Evolutionary conservation across 2,329 filamentous ascomycete species (phyloP), one percentile per base, ranked within the genome.

Genomic region (Calonectria pseudoturangicola): DNA sequence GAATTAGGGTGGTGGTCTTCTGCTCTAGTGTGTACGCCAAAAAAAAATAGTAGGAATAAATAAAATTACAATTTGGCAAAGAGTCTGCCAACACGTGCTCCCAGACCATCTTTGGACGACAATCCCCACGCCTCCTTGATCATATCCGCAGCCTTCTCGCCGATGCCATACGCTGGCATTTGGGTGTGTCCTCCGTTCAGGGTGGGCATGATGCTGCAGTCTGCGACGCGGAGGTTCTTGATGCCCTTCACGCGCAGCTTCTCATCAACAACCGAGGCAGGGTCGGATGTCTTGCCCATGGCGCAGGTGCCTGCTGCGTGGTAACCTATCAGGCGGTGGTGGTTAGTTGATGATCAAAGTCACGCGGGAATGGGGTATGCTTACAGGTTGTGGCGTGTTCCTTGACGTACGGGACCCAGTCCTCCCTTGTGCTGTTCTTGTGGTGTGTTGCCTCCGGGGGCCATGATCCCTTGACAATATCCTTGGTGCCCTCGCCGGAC

Each of bases 391-490:
- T 91, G 18, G 89, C 90, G 77, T 91, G 85, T 39, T 92, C 83
- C 76, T 86, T 88, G 9, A 92, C 88, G 76, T 88, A 88, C 0
- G 87, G 85, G 41, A 88, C 83, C 91, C 91, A 92, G 45, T 92
- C 78, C 15, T 79, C 76, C 16, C 90, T 84, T 0, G 83, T 87
- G 62, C 83, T 89, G 76, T 87, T 86, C 62, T 80, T 81, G 80
- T 92, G 89, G 74, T 92, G 90, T 1, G 79, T 84, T 51, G 87
- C 77, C 41, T 87, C 84, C n/a, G 83, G 76, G 0, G 91, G 91
- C 90, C 91, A 93, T 15, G 88, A 87, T 0, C 91, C 91, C 76
- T 90, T 90, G 16, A 92, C 85, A 10, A 92, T 83, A 64, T 88
- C 86, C 79, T 87, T 90, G 0, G 91, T 93, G 0, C 89, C 90